phyloP scores from a whole-genome alignment of 2,329 filamentous ascomycete genomes.

The Pseudopyricularia cyperi region DNA sequence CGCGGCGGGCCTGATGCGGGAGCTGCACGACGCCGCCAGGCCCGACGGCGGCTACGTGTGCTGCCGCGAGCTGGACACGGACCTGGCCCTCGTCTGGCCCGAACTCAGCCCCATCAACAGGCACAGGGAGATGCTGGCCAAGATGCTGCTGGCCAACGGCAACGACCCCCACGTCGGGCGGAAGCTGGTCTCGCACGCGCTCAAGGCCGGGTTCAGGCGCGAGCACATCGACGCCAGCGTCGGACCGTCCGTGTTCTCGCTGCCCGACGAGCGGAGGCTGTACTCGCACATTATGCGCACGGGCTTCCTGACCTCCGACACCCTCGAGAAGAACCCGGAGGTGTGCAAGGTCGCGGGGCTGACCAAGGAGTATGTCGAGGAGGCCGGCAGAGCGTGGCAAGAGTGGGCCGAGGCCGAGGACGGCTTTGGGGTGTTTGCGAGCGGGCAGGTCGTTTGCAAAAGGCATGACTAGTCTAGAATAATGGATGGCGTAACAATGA shows the following conservation, averaged over 20 bases:
- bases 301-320: neutral
- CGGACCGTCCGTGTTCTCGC: neutral
- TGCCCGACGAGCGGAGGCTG: neutral
- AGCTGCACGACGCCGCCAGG: slow-evolving; percentile 41
- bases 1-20: slow-evolving; percentile 32
- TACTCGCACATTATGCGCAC: neutral
- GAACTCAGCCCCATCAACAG: neutral
- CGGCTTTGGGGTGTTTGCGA: neutral
- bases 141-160: neutral
- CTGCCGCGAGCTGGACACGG: slow-evolving; percentile 11
- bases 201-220: slow-evolving; percentile 1
- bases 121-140: neutral
- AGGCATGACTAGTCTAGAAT: neutral
- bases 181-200: slow-evolving; percentile 1
- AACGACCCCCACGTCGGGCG: neutral
- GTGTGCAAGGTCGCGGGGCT: neutral
- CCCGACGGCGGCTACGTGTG: slow-evolving; percentile 34
- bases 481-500: no score
- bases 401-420: neutral
- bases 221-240: neutral
- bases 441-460: neutral
- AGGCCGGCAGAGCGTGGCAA: neutral
- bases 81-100: neutral
- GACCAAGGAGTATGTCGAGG: neutral
- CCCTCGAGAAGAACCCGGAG: neutral